Base-by-base conservation (phyloP, 169 alveolate genomes). In the Eimeria acervulina region DNA sequence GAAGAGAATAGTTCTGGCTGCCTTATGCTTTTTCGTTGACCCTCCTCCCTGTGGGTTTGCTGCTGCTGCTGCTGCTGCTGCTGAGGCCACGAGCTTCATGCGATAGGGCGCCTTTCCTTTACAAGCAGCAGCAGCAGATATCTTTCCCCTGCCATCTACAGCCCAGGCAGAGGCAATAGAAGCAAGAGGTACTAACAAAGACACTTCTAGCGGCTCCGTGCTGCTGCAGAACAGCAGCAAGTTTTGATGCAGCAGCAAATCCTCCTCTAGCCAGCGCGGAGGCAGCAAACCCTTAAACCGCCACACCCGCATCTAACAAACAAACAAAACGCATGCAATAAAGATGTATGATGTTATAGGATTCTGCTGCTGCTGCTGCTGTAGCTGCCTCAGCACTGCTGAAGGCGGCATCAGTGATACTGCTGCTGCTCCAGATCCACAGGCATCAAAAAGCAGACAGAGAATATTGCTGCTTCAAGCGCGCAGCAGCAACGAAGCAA, bases 261-360 rank as follows among this genome's bases (percentile, higher is more conserved):
- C 84, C 80, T 91, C 95, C n/a, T 51, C 90, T 1, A 47, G 80
- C 95, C 95, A 91, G 10, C 95, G 95, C 90, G 90, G 89, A 2
- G 95, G 95, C 55, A 91, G 66, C 10, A 91, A 15, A 28, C 95
- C 84, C 10, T 89, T 44, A n/a, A 70, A 83, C n/a, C 95, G 7
- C 95, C 84, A 68, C 33, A 91, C 89, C 7, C 40, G 78, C 42
- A 31, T 61, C 95, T 91, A 90, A 44, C 38, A 61, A 36, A 6
- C 52, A 26, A 23, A 63, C 51, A 17, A 51, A 1, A 52, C 8
- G 38, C 59, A 26, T 52, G 42, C 42, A n/a, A n/a, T n/a, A n/a
- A n/a, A n/a, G n/a, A n/a, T n/a, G 42, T 44, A 33, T 21, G 76
- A 17, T 66, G 76, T 26, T 66, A 10, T 28, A 66, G 36, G 76